Base-by-base conservation (phyloP, 176 grass and related monocot genomes). In the Rhynchospora pubera region DNA sequence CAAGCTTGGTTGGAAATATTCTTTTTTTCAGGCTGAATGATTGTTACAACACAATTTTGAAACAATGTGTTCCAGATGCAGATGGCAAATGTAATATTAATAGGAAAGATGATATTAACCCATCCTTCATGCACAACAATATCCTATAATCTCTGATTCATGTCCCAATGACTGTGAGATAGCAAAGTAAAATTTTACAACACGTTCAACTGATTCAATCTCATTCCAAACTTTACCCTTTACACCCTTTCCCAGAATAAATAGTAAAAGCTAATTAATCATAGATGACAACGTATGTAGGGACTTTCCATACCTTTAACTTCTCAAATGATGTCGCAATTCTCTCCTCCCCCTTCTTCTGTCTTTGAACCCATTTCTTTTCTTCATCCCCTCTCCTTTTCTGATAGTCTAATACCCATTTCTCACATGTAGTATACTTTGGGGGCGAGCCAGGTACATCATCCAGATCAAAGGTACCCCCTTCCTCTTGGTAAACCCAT, bases 331-430 rank as follows among this genome's bases (percentile, higher is more conserved):
- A 87, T 34, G 80, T 84, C 69, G 84, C 79, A 50, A 99, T 95
- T 71, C 87, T 91, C 77, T 87, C 69, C 26, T 93, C 85, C 42
- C 83, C 83, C 65, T 93, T 95, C 78, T 89, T 93, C 61, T 87
- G 86, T 52, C 84, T 89, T 76, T 64, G 64, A 82, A 51, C 58
- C 84, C 86, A 90, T 70, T 90, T 99, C 77, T 86, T 65, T 68
- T 81, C 84, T 80, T 88, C 96, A 75, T 74, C 85, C 82, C 84
- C 82, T 93, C 83, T 95, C 84, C 87, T 91, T 83, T 90, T 99
- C 44, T 90, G 89, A 82, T 91, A 85, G 85, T 99, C 89, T 46
- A 93, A 61, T 21, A 93, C 87, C 90, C 96, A 99, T 89, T 95
- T 99, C 66, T 99, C 96, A 34, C 85, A 90, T 43, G 91, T 90